phyloP scores from a whole-genome alignment of 176 grass and related monocot genomes.

The Zizania latifolia region DNA sequence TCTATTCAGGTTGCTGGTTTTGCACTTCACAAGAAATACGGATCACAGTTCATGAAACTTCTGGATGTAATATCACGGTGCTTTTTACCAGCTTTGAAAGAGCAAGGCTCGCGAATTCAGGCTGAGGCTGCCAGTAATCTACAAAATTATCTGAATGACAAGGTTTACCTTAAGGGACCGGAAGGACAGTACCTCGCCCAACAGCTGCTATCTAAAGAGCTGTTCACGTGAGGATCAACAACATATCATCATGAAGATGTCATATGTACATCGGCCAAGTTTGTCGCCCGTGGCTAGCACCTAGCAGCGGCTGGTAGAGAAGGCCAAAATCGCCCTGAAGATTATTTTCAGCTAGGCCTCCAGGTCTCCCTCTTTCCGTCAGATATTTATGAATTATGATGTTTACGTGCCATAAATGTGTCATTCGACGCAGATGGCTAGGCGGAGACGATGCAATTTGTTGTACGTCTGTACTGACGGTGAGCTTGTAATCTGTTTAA shows the following conservation, averaged over 20 bases:
- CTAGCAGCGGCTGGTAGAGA: constrained; percentile 6
- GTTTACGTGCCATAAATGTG: not conserved
- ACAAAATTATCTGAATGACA: constrained; percentile 56
- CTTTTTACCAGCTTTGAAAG: constrained; percentile 67
- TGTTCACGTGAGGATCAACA: constrained; percentile 31
- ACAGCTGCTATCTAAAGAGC: constrained; percentile 41
- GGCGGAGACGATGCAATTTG: not conserved
- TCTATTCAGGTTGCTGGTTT: constrained; percentile 73
- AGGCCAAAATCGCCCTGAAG: not conserved
- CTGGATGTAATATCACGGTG: constrained; percentile 48
- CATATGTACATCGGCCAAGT: not conserved
- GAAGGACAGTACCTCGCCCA: constrained; percentile 61
- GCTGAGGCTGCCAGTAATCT: constrained; percentile 48
- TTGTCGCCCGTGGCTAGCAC: not conserved
- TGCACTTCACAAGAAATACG: constrained; percentile 62
- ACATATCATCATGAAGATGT: not conserved
- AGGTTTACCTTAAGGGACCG: constrained; percentile 62
- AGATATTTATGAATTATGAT: not conserved
- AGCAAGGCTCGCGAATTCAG: constrained; percentile 41
- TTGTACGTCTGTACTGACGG: not conserved
- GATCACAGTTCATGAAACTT: constrained; percentile 72
- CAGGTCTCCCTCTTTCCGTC: not conserved
- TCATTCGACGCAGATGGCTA: not conserved
- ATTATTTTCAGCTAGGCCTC: not conserved
- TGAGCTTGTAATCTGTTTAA: not conserved